Evolutionary conservation across 1,139 yeast species (phyloP), one percentile per base, ranked within the genome.

Genomic region (Pichia sp.): DNA sequence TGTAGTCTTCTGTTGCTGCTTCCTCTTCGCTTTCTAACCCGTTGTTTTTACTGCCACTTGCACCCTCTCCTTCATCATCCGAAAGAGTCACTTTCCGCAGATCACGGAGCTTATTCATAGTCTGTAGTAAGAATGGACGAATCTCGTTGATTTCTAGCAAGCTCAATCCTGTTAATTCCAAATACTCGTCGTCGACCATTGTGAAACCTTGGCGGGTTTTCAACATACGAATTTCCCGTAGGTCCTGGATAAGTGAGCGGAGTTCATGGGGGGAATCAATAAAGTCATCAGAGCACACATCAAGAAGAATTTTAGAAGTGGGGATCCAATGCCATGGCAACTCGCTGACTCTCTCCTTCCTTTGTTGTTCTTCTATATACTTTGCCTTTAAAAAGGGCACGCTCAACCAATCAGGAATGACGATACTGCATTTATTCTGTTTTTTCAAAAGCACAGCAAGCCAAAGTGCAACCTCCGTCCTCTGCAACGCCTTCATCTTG

Each of bases 261-360:
- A 89, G 72, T 50, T 74, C 79, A 59, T 82, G 83, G 1, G 82
- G 72, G 6, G 89, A 83, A 54, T 84, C 89, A 19, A 74, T 70
- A 52, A 89, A 71, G 67, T 90, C 96, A 62, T 88, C 96, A 0
- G 85, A 62, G 1, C 96, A 96, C 51, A 72, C 71, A 10, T 78
- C 75, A 34, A 91, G 74, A 49, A 90, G 68, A 22, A 85, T 74
- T 59, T 85, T 87, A 16, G 93, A 80, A 1, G 85, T 66, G 50
- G 91, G 96, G 25, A 91, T 72, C 99, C 99, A 93, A 64, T 84
- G 82, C 81, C 85, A 82, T 0, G 98, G 98, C 44, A 93, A 70
- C 13, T 75, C 73, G 48, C 91, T 80, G 63, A 93, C 93, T 55
- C 79, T 72, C 39, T 75, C 74, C 1, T 82, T 77, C 51, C 76